These are phyloP conservation scores for Schizosaccharomyces osmophilus DNA, from an alignment of 805 yeast species.

Conservation along the genomic window DNA sequence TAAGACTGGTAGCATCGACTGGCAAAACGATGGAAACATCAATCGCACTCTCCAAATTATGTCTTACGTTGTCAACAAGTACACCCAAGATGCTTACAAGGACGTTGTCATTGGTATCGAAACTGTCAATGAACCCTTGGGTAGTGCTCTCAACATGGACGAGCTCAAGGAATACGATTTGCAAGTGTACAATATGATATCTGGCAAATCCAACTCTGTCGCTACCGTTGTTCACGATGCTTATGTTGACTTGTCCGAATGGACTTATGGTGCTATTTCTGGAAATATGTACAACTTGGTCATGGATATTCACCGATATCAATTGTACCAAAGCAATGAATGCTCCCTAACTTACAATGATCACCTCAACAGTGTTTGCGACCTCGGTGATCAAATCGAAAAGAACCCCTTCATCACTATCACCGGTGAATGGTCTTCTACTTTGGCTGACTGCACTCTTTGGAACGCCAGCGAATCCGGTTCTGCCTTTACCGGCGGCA, in stretches of 20 bases:
- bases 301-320: constrained; percentile 77
- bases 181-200: constrained; percentile 42
- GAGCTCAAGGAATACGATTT: constrained; percentile 33
- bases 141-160: constrained; percentile 24
- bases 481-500: constrained; percentile 65
- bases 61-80: constrained; percentile 29
- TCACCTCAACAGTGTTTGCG: constrained; percentile 11
- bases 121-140: constrained; percentile 60
- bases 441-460: constrained; percentile 27
- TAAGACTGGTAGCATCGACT: constrained; percentile 33
- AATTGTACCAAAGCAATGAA: constrained; percentile 27
- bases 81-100: constrained; percentile 32
- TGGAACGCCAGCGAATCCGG: constrained; percentile 74
- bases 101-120: constrained; percentile 69
- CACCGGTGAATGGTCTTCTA: constrained; percentile 77
- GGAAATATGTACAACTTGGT: constrained; percentile 32
- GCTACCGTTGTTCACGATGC: constrained; percentile 28
- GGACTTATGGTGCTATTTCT: constrained; percentile 28
- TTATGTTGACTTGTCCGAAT: constrained; percentile 33
- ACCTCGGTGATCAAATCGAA: neutral
- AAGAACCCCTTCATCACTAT: constrained; percentile 10
- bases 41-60: constrained; percentile 33
- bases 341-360: constrained; percentile 1
- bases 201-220: constrained; percentile 18
- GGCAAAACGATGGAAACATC: constrained; percentile 29